phyloP scores from a whole-genome alignment of 2,329 filamentous ascomycete species.

The Pseudogymnoascus destructans region DNA sequence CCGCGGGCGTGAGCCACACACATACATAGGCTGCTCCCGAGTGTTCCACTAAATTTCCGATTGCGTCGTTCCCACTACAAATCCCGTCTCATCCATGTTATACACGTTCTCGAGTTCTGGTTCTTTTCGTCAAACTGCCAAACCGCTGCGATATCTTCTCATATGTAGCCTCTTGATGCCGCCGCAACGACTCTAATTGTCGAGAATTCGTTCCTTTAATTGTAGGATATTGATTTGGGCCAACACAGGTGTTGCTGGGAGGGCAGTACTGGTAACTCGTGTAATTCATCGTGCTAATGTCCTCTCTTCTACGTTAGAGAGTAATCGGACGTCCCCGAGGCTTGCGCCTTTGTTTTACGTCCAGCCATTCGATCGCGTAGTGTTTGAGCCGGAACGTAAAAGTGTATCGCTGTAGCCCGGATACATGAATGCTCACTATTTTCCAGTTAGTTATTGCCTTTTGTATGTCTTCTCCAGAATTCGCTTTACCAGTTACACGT shows the following conservation, averaged over 20 bases:
- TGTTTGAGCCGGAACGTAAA: not conserved
- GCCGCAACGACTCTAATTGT: not conserved
- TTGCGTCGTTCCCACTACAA: not conserved
- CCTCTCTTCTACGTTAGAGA: not conserved
- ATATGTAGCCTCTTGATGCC: not conserved
- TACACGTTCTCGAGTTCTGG: not conserved
- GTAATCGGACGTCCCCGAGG: not conserved
- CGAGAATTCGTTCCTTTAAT: not conserved
- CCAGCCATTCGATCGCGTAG: not conserved
- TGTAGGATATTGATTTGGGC: not conserved
- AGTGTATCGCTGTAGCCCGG: not conserved
- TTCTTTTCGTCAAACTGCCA: not conserved
- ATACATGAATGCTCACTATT: no score
- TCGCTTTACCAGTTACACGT: not conserved
- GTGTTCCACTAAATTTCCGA: not conserved
- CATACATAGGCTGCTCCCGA: not conserved
- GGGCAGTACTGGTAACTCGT: not conserved
- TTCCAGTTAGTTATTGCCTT: no score
- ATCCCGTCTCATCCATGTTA: constrained; percentile 9
- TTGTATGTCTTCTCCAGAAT: no score
- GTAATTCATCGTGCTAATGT: not conserved
- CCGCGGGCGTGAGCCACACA: not conserved
- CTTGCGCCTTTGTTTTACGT: no score
- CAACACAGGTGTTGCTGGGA: not conserved
- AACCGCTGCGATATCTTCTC: not conserved